Conservation (phyloP, 768 basidiomycete species). For the Tremella mesenterica region DNA sequence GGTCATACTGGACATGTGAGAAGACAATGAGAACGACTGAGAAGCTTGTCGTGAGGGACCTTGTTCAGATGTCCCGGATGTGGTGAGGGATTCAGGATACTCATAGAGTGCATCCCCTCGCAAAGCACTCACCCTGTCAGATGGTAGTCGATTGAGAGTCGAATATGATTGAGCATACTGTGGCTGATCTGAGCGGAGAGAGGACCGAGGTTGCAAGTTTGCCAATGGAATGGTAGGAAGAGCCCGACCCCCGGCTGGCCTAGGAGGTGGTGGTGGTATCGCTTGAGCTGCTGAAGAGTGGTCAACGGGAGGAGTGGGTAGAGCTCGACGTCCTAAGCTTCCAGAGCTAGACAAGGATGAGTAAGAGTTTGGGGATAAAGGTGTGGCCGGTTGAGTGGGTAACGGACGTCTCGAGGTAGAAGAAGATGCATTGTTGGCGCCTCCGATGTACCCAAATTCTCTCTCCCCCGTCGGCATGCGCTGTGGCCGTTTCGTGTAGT, state of each 20-base stretch:
- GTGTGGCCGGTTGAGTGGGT: constrained; percentile 15
- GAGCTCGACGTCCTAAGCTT: constrained; percentile 10
- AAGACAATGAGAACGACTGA: not conserved
- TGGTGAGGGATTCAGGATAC: not conserved
- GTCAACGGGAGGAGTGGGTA: constrained; percentile 16
- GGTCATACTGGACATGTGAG: not conserved
- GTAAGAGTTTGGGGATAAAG: constrained; percentile 6
- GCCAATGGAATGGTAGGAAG: constrained; percentile 12
- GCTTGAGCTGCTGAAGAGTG: not conserved
- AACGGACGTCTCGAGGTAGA: constrained; percentile 10
- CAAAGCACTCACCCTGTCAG: not conserved
- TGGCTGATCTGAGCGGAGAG: not conserved
- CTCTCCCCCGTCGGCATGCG: constrained; percentile 7
- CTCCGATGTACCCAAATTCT: not conserved
- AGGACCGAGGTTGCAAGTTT: not conserved
- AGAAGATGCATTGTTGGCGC: not conserved
- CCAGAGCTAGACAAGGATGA: constrained; percentile 6
- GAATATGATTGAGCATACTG: too few relatives aligned
- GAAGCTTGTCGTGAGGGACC: not conserved
- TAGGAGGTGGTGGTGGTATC: constrained; percentile 10
- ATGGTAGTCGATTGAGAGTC: too few relatives aligned
- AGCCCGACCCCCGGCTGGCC: constrained; percentile 6
- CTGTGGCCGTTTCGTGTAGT: constrained; percentile 2
- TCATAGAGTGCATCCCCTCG: constrained; percentile 4
- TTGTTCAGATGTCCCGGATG: not conserved